Percentiles rank a stretch among this genome's conserved stretches.
Conservation (phyloP, 148 eudicot species). For the Pouteria glomerata region DNA sequence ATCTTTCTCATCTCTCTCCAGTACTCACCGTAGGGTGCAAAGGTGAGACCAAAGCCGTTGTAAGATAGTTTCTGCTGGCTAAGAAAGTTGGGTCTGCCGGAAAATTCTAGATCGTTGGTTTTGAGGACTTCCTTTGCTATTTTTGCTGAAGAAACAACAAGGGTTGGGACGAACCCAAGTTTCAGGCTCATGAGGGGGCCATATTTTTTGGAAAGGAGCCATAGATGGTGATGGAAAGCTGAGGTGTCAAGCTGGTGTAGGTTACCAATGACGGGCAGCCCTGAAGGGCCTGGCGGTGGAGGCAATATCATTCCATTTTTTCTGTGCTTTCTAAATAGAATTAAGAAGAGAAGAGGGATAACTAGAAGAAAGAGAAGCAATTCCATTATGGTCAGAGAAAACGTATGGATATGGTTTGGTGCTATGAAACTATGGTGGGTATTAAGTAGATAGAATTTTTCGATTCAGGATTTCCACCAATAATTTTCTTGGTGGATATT, state of each 20-base stretch:
- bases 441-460: no score
- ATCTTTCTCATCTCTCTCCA: constrained; percentile 21
- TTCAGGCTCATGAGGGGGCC: constrained; percentile 1
- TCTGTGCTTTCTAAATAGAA: neutral
- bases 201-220: constrained; percentile 9
- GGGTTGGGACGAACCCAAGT: constrained; percentile 2
- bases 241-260: constrained; percentile 14
- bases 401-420: no score
- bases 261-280: constrained; percentile 12
- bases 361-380: neutral
- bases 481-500: no score
- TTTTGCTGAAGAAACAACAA: constrained; percentile 10
- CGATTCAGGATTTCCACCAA: no score
- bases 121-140: constrained; percentile 8
- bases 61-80: constrained; percentile 18
- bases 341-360: neutral
- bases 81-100: neutral
- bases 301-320: neutral
- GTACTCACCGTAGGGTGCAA: constrained; percentile 16
- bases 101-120: neutral
- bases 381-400: no score
- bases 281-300: constrained; percentile 6
- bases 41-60: constrained; percentile 7
- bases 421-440: no score
- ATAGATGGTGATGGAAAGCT: neutral